phyloP scores from a whole-genome alignment of 2,329 filamentous ascomycete genomes.

The Bipolaris oryzae region DNA sequence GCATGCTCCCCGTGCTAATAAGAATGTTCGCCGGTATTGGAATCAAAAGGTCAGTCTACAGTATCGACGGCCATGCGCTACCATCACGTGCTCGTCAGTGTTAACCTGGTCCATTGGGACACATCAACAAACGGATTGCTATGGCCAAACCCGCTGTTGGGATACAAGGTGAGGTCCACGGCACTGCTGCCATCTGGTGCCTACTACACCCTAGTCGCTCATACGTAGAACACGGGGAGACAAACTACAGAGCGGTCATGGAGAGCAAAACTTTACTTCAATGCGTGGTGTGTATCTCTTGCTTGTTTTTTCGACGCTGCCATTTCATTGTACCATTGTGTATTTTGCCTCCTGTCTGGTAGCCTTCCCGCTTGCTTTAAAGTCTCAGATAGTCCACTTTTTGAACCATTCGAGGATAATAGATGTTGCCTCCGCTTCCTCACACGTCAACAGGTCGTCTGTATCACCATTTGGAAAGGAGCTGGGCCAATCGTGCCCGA shows the following conservation, averaged over 20 bases:
- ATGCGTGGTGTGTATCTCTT: neutral
- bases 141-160: neutral
- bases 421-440: constrained; percentile 39
- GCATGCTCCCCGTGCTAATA: neutral
- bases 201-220: too few species aligned
- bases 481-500: constrained; percentile 53
- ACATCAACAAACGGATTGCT: neutral
- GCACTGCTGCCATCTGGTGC: neutral
- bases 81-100: neutral
- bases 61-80: too few species aligned
- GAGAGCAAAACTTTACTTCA: too few species aligned
- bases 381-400: constrained; percentile 31
- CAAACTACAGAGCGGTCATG: too few species aligned
- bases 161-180: neutral
- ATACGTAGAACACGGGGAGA: too few species aligned
- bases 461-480: constrained; percentile 38
- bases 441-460: constrained; percentile 32
- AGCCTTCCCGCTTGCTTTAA: neutral
- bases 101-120: neutral
- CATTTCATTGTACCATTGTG: neutral
- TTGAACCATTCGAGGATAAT: constrained; percentile 42
- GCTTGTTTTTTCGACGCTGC: neutral
- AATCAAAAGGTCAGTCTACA: neutral
- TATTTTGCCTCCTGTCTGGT: too few species aligned
- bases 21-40: neutral